Conservation (phyloP, 805 yeast species). For the Spathaspora passalidarum region DNA sequence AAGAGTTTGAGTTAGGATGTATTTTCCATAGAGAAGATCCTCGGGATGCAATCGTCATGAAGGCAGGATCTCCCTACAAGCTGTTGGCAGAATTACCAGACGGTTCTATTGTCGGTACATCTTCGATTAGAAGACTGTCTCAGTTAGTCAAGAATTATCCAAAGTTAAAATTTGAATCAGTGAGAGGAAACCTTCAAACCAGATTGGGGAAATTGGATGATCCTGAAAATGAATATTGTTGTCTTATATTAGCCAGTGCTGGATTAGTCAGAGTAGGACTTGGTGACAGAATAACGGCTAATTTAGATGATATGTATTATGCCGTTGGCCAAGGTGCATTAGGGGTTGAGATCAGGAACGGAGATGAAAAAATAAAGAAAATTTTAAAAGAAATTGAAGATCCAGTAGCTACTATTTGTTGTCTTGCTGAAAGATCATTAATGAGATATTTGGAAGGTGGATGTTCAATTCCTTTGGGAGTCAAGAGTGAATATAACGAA, state of each 20-base stretch:
- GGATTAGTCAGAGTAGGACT: conserved; percentile 77
- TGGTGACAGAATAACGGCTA: conserved; percentile 70
- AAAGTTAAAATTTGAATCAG: conserved; percentile 70
- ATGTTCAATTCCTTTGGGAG: conserved; percentile 97
- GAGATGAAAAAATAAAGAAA: conserved; percentile 55
- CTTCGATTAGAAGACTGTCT: conserved; percentile 90
- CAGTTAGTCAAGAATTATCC: conserved; percentile 82
- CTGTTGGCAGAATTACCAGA: conserved; percentile 71
- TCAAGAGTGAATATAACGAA: conserved; percentile 53
- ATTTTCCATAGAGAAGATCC: conserved; percentile 88
- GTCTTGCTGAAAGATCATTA: conserved; percentile 84
- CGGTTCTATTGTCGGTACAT: conserved; percentile 89
- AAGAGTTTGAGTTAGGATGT: conserved; percentile 86
- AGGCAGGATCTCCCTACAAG: conserved; percentile 58
- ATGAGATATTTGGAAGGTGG: conserved; percentile 94
- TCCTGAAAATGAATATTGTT: conserved; percentile 44
- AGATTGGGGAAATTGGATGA: conserved; percentile 79
- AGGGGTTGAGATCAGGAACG: conserved; percentile 82
- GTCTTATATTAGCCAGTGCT: conserved; percentile 89
- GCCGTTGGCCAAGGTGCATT: conserved; percentile 99
- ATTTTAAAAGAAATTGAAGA: conserved; percentile 68
- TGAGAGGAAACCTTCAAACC: conserved; percentile 79
- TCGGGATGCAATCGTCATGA: conserved; percentile 86
- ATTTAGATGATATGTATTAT: conserved; percentile 79
- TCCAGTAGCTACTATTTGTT: conserved; percentile 62